Conservation (phyloP, 768 basidiomycete genomes). For the Pulveroboletus sp. region DNA sequence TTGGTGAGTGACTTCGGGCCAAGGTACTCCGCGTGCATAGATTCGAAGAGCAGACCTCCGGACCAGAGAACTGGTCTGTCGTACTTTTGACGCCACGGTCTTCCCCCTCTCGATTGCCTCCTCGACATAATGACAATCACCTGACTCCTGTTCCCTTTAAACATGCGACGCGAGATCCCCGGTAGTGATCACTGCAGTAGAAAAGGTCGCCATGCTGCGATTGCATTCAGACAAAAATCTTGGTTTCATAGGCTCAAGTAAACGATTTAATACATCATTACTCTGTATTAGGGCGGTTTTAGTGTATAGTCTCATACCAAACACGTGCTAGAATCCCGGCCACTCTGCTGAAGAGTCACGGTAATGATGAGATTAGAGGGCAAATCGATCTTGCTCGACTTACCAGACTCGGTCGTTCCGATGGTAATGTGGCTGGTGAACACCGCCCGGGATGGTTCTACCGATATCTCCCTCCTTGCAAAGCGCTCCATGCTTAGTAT, state of each 20-base stretch:
- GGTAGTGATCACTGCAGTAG: background rate
- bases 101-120: no score
- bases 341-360: background rate
- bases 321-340: background rate
- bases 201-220: background rate
- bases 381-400: background rate
- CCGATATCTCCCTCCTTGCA: background rate
- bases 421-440: conserved; percentile 14
- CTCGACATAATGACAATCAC: no score
- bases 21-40: no score
- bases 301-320: background rate
- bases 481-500: conserved; percentile 20
- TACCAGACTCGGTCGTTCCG: background rate
- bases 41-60: no score
- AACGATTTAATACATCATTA: background rate
- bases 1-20: no score
- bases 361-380: background rate
- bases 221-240: background rate
- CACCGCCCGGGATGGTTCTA: background rate
- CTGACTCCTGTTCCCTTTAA: no score
- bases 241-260: background rate
- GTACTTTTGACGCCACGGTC: no score
- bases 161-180: background rate
- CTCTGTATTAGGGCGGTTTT: background rate
- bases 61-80: no score